Percentiles rank a stretch among this genome's conserved stretches.
Conservation (phyloP, 371 early-diverging fungal genomes). For the Circinella minor region DNA sequence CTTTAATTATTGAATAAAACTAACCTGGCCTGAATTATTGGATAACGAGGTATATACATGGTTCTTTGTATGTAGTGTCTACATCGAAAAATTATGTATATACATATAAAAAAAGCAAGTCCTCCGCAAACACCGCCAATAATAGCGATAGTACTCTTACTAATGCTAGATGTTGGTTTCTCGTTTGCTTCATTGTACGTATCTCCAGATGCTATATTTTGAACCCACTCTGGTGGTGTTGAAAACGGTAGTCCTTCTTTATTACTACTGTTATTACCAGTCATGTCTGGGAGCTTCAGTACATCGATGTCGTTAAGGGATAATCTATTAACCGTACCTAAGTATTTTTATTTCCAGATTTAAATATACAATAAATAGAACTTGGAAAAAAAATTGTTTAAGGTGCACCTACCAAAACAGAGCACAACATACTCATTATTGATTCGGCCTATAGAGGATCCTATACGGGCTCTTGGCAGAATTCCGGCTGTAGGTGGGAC, state of each 20-base stretch:
- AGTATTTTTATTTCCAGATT: background rate
- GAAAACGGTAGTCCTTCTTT: background rate
- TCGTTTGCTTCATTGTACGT: background rate
- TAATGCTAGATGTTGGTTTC: constrained; percentile 3
- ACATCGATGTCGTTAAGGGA: constrained; percentile 20
- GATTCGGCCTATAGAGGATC: too few relatives aligned
- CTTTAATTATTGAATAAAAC: too few relatives aligned
- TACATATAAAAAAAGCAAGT: background rate
- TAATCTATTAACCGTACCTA: too few relatives aligned
- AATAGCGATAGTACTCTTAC: constrained; percentile 24
- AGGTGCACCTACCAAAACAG: too few relatives aligned
- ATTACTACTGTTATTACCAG: background rate
- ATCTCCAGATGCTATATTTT: constrained; percentile 6
- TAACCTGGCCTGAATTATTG: too few relatives aligned
- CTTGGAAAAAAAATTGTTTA: too few relatives aligned
- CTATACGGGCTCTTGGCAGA: too few relatives aligned
- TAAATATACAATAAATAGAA: too few relatives aligned
- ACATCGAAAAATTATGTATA: too few relatives aligned
- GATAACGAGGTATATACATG: too few relatives aligned
- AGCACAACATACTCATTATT: too few relatives aligned
- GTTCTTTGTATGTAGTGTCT: too few relatives aligned
- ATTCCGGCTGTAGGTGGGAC: background rate
- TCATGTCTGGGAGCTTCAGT: constrained; percentile 17
- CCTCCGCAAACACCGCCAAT: constrained; percentile 20
- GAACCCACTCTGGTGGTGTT: constrained; percentile 6